Evolutionary conservation across 768 basidiomycete genomes (phyloP), one percentile per base, ranked within the genome.

Genomic region (Cystobasidium tubakii): DNA sequence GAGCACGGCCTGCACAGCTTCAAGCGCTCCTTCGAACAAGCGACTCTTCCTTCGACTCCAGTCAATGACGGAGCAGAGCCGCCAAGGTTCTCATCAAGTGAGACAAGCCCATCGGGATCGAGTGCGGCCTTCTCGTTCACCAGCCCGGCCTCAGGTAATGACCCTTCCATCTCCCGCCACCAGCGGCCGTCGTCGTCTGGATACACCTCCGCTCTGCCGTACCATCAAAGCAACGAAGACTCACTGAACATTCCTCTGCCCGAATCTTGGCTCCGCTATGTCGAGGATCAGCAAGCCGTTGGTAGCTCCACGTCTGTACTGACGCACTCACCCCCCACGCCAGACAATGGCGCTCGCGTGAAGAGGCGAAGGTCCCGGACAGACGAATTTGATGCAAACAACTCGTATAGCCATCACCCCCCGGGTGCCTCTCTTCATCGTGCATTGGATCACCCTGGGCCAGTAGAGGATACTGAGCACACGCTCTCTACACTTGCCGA

Each of bases 11-110:
- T 67, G 27, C 31, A 42, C 27, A 67, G 66, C 34, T 67, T 67
- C 66, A 67, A 67, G 50, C 66, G 66, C 13, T 67, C 66, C 23
- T 67, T 67, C 50, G 66, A 67, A 29, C 33, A 67, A 27, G 50
- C 66, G 54, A 67, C 44, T n/a, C 27, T n/a, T 63, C 62, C 62
- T 27, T 36, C 66, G 29, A 6, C 21, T 60, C 13, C 29, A 23
- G 27, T 6, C 57, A 27, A 29, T 6, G 33, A 29, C 33, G 29
- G 4, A 15, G 23, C 57, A 27, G 57, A 34, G 15, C 7, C 4
- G 4, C 15, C 2, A 25, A 27, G 12, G 15, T 12, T 25, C 29
- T 12, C 25, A 6, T 15, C 33, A 29, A 55, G n/a, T n/a, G 53
- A 55, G 27, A 55, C 53, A n/a, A 55, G 53, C n/a, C 17, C 57